Conservation (phyloP, 108 stramenopile genomes). For the Nitzschia sp. region DNA sequence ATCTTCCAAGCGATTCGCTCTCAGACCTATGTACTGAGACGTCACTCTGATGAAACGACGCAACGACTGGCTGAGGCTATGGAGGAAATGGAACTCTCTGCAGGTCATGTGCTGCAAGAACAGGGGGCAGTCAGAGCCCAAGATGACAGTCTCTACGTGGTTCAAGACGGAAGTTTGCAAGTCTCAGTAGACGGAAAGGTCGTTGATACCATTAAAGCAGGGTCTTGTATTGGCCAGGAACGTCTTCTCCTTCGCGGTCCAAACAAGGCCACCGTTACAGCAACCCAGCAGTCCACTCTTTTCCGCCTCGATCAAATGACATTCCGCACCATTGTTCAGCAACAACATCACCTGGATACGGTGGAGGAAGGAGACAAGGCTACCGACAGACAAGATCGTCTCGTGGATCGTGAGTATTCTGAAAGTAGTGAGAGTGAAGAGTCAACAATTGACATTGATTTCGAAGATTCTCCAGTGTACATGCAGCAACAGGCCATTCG, state of each 20-base stretch:
- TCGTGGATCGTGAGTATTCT: too few relatives aligned
- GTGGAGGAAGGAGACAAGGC: slow-evolving; percentile 22
- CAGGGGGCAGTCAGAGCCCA: slow-evolving; percentile 39
- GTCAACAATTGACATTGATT: slow-evolving; percentile 3
- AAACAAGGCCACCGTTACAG: slow-evolving; percentile 74
- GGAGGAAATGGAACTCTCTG: slow-evolving; percentile 6
- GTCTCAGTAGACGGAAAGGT: slow-evolving; percentile 61
- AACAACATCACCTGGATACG: slow-evolving; percentile 49
- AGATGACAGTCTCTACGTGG: slow-evolving; percentile 69
- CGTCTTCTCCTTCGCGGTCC: slow-evolving; percentile 82
- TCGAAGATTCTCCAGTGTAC: slow-evolving; percentile 18
- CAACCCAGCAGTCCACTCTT: slow-evolving; percentile 23
- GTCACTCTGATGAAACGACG: background rate
- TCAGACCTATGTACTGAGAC: slow-evolving; percentile 8
- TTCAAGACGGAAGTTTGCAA: slow-evolving; percentile 53
- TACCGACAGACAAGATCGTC: background rate
- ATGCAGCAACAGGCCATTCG: slow-evolving; percentile 13
- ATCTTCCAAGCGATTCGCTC: background rate
- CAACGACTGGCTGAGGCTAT: slow-evolving; percentile 10
- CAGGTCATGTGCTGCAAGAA: slow-evolving; percentile 5
- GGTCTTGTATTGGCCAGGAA: slow-evolving; percentile 77
- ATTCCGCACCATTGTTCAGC: slow-evolving; percentile 69
- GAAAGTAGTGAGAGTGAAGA: background rate
- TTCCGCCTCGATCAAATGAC: slow-evolving; percentile 74
- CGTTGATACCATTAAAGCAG: slow-evolving; percentile 36